phyloP scores from a whole-genome alignment of 306 rosid genomes.

The Castanea mollissima region DNA sequence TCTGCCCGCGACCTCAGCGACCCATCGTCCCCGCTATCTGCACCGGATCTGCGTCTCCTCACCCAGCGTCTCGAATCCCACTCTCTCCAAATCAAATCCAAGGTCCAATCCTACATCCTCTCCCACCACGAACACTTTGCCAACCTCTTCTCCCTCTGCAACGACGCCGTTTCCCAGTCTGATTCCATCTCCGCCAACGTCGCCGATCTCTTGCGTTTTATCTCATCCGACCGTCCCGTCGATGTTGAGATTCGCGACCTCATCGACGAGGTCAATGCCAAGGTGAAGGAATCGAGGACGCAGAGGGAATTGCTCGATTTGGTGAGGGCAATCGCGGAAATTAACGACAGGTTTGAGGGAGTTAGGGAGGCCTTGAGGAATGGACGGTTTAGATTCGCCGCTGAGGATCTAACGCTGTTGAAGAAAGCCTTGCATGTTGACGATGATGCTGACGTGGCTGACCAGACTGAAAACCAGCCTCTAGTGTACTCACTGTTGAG shows the following conservation, averaged over 20 bases:
- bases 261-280: constrained; percentile 56
- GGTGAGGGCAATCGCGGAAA: constrained; percentile 50
- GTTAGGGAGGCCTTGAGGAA: constrained; percentile 59
- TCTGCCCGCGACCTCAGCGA: constrained; percentile 80
- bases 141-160: constrained; percentile 67
- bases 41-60: constrained; percentile 96
- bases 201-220: constrained; percentile 30
- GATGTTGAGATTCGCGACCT: constrained; percentile 51
- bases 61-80: constrained; percentile 94
- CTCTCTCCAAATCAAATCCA: constrained; percentile 73
- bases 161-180: constrained; percentile 65
- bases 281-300: constrained; percentile 55
- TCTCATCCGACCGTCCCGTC: constrained; percentile 60
- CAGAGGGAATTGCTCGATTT: constrained; percentile 59
- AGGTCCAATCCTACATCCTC: constrained; percentile 67
- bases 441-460: constrained; percentile 24
- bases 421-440: constrained; percentile 46
- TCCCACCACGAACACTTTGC: constrained; percentile 74
- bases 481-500: constrained; percentile 71
- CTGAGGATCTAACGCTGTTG: constrained; percentile 65
- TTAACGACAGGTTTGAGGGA: constrained; percentile 46
- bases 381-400: constrained; percentile 65
- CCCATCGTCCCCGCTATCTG: constrained; percentile 75
- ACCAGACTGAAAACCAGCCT: constrained; percentile 60
- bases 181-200: constrained; percentile 43